These are phyloP conservation scores for Lolium rigidum DNA, from an alignment of 176 grass and related monocot genomes.

Conservation along the genomic window DNA sequence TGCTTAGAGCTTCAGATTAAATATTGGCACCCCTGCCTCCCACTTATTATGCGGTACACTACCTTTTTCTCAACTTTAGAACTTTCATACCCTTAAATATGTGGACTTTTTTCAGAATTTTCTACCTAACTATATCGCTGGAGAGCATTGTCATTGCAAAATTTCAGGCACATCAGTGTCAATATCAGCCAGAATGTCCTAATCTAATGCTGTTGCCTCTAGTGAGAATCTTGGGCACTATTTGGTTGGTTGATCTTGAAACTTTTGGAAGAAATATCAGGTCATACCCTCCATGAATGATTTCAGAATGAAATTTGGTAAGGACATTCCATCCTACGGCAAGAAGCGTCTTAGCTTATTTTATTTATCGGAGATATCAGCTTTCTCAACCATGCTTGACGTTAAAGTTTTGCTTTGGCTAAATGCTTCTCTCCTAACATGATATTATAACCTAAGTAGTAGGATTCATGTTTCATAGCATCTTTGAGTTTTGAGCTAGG, in stretches of 20 bases:
- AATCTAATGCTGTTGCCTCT: constrained; percentile 48
- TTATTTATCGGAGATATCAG: constrained; percentile 32
- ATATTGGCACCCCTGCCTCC: constrained; percentile 29
- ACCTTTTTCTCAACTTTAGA: constrained; percentile 7
- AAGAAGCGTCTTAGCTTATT: constrained; percentile 35
- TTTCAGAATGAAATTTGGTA: constrained; percentile 41
- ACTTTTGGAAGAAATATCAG: constrained; percentile 46
- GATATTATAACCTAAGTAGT: constrained; percentile 26
- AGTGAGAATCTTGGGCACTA: constrained; percentile 38
- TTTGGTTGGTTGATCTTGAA: constrained; percentile 48
- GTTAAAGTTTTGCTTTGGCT: constrained; percentile 31
- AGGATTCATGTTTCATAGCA: constrained; percentile 13
- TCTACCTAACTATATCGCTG: constrained; percentile 10
- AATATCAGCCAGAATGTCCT: constrained; percentile 46
- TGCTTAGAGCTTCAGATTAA: constrained; percentile 21
- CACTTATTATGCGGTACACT: constrained; percentile 29
- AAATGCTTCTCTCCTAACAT: constrained; percentile 40
- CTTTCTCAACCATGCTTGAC: constrained; percentile 41
- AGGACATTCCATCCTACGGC: constrained; percentile 39
- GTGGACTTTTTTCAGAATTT: not conserved
- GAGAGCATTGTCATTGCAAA: constrained; percentile 17
- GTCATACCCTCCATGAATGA: constrained; percentile 43
- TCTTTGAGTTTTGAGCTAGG: constrained; percentile 6
- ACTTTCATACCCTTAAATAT: constrained; percentile 31
- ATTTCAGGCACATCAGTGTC: constrained; percentile 41